Percentiles rank a stretch among this genome's conserved stretches.
Evolutionary conservation across 192 early-diverging fungal genomes (phyloP).

Genomic region (Pilaira anomala): DNA sequence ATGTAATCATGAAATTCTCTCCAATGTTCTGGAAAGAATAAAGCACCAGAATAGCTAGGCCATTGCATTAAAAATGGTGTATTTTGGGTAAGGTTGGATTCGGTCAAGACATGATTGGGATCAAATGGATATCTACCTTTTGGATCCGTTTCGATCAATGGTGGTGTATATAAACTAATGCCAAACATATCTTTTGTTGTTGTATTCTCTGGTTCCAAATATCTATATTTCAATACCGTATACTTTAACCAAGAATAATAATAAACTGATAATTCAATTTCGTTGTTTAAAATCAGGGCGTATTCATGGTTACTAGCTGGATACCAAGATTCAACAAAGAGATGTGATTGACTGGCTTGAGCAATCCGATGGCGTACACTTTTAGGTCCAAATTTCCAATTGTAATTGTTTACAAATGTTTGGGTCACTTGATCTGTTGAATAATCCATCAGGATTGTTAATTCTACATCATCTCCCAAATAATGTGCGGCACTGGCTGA

Average conservation of each 20-base stretch:
- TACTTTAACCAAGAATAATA: slow-evolving; percentile 57
- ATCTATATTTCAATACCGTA: slow-evolving; percentile 49
- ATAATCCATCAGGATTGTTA: slow-evolving; percentile 54
- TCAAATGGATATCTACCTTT: slow-evolving; percentile 42
- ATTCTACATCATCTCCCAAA: slow-evolving; percentile 44
- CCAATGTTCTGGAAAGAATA: slow-evolving; percentile 62
- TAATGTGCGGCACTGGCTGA: slow-evolving; percentile 47
- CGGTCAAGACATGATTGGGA: slow-evolving; percentile 36
- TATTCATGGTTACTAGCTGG: slow-evolving; percentile 51
- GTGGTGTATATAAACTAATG: slow-evolving; percentile 53
- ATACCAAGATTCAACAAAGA: slow-evolving; percentile 59
- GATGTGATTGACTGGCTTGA: slow-evolving; percentile 45
- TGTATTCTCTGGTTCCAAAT: slow-evolving; percentile 23
- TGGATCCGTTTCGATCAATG: slow-evolving; percentile 43
- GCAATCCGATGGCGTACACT: slow-evolving; percentile 47
- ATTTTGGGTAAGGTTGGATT: slow-evolving; percentile 24
- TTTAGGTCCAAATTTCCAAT: slow-evolving; percentile 46
- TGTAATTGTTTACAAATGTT: slow-evolving; percentile 40
- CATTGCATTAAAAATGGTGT: slow-evolving; percentile 50
- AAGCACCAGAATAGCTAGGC: slow-evolving; percentile 50
- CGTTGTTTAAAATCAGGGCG: slow-evolving; percentile 51
- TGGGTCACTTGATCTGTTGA: slow-evolving; percentile 46
- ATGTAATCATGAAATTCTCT: slow-evolving; percentile 60
- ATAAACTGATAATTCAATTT: slow-evolving; percentile 53
- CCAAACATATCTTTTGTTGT: slow-evolving; percentile 39